Percentiles rank a stretch among this genome's conserved stretches.
Evolutionary conservation across 73 alveolate species (phyloP).

Genomic region (Paramecium bursaria): DNA sequence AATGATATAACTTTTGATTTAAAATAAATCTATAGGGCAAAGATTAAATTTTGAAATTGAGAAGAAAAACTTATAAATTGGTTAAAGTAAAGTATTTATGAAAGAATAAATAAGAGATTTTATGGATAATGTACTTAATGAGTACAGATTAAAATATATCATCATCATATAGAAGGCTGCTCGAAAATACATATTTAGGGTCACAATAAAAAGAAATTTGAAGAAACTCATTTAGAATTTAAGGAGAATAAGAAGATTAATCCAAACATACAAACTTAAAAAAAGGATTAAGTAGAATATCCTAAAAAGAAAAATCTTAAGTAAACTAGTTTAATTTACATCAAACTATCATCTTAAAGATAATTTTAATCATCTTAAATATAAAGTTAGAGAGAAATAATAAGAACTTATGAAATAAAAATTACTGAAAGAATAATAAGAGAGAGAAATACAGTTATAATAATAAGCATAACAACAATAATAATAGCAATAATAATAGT

Average conservation of each 20-base stretch:
- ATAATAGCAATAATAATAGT: too few species aligned
- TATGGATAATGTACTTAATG: neutral
- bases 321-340: too few species aligned
- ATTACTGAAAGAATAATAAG: too few species aligned
- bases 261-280: neutral
- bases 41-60: too few species aligned
- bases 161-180: neutral
- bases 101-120: neutral
- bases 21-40: too few species aligned
- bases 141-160: constrained; percentile 19
- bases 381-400: too few species aligned
- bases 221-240: neutral
- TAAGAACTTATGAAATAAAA: too few species aligned
- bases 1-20: too few species aligned
- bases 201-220: neutral
- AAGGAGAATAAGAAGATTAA: neutral
- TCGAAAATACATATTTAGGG: neutral
- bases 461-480: too few species aligned
- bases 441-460: too few species aligned
- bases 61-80: neutral
- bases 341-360: too few species aligned
- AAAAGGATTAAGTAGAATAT: neutral
- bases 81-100: constrained; percentile 3
- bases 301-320: neutral
- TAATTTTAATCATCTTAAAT: too few species aligned